These are phyloP conservation scores for Endogone sp. DNA, from an alignment of 192 early-diverging fungal genomes.

Conservation along the genomic window DNA sequence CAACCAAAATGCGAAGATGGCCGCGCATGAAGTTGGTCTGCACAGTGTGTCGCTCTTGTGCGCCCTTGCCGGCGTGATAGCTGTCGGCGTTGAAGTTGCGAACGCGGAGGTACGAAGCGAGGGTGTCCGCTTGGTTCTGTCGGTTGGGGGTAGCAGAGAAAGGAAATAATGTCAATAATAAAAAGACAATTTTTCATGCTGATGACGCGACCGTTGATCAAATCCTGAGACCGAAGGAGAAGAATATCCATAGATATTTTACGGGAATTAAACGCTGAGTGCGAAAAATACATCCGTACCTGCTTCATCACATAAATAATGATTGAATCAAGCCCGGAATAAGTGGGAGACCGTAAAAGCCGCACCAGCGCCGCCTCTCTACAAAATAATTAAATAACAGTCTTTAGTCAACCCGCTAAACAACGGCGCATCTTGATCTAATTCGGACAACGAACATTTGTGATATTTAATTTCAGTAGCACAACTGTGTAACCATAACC, in stretches of 20 bases:
- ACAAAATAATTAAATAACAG: too few species aligned
- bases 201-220: too few species aligned
- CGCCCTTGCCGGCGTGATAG: slow-evolving; percentile 74
- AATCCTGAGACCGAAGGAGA: neutral
- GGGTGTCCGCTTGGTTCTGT: slow-evolving; percentile 50
- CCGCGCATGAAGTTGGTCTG: slow-evolving; percentile 65
- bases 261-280: neutral
- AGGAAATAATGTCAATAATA: neutral
- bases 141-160: neutral
- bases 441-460: too few species aligned
- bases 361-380: slow-evolving; percentile 52
- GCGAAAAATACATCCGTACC: neutral
- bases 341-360: slow-evolving; percentile 46
- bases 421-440: too few species aligned
- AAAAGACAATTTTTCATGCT: too few species aligned
- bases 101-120: slow-evolving; percentile 65
- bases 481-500: neutral
- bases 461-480: too few species aligned
- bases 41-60: slow-evolving; percentile 51
- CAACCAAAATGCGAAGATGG: slow-evolving; percentile 78
- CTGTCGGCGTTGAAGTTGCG: slow-evolving; percentile 63
- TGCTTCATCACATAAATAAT: slow-evolving; percentile 68
- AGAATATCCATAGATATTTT: neutral
- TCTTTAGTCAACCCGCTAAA: too few species aligned
- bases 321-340: slow-evolving; percentile 50